A percentile compares a stretch with the other conserved stretches of the same genome.
Conservation (phyloP, 2,329 filamentous ascomycete genomes). For the Beauveria sp. region DNA sequence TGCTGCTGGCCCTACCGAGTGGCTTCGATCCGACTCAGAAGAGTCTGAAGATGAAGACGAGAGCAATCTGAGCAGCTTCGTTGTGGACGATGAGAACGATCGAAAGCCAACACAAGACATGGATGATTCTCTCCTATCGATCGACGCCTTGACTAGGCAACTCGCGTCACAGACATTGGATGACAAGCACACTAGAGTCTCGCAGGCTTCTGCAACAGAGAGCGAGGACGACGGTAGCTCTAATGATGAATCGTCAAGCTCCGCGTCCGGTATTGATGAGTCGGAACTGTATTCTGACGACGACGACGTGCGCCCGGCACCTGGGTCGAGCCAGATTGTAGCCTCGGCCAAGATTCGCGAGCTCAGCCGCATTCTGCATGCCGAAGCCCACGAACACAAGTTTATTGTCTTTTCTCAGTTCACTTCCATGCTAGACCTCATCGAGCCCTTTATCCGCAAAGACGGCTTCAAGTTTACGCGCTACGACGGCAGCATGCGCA, state of each 20-base stretch:
- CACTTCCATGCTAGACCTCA: slow-evolving; percentile 93
- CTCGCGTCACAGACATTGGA: slow-evolving; percentile 30
- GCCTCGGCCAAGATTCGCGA: slow-evolving; percentile 89
- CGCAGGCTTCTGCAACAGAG: slow-evolving; percentile 11
- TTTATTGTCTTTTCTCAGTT: slow-evolving; percentile 99
- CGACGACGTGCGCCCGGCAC: slow-evolving; percentile 25
- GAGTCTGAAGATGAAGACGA: slow-evolving; percentile 46
- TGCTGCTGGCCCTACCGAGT: slow-evolving; percentile 78
- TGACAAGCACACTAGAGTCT: slow-evolving; percentile 16
- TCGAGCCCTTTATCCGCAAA: slow-evolving; percentile 79
- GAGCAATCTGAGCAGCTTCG: slow-evolving; percentile 48
- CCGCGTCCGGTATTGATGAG: slow-evolving; percentile 29
- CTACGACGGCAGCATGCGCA: slow-evolving; percentile 93
- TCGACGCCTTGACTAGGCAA: slow-evolving; percentile 29
- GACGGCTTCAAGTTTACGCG: slow-evolving; percentile 73
- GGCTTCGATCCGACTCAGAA: slow-evolving; percentile 61
- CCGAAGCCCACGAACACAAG: slow-evolving; percentile 76
- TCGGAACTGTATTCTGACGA: slow-evolving; percentile 36
- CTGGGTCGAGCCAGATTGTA: slow-evolving; percentile 40
- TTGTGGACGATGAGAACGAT: slow-evolving; percentile 42
- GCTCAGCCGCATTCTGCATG: slow-evolving; percentile 70
- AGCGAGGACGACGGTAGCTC: not conserved
- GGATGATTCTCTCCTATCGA: slow-evolving; percentile 27
- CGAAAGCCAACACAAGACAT: slow-evolving; percentile 22
- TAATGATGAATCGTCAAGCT: slow-evolving; percentile 1